Conservation (phyloP, 2,329 filamentous ascomycete species). For the Bipolaris zeicola region DNA sequence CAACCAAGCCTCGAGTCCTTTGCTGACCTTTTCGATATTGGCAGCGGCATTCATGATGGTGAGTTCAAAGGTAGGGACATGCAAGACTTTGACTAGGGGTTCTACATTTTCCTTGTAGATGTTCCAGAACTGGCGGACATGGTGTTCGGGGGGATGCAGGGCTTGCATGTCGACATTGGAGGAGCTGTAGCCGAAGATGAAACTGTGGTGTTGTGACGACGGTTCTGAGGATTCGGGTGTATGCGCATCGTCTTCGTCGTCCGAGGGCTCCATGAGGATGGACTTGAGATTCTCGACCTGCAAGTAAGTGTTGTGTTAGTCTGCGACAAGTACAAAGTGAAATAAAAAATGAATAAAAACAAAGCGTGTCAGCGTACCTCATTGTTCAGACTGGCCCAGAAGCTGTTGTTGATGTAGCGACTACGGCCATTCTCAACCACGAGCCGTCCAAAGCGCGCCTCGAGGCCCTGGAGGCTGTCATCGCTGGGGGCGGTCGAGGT, state of each 20-base stretch:
- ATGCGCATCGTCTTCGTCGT: constrained; percentile 63
- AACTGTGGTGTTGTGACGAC: constrained; percentile 68
- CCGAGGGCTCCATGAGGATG: constrained; percentile 65
- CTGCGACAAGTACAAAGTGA: too few relatives aligned
- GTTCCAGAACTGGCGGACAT: constrained; percentile 71
- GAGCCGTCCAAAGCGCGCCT: constrained; percentile 68
- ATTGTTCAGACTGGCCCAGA: constrained; percentile 77
- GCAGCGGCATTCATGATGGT: constrained; percentile 66
- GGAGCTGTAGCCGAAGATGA: constrained; percentile 75
- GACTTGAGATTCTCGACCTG: constrained; percentile 67
- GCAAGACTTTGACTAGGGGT: constrained; percentile 72
- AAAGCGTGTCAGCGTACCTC: constrained; percentile 59
- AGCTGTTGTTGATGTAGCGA: constrained; percentile 76
- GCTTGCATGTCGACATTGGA: constrained; percentile 68
- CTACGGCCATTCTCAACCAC: constrained; percentile 73
- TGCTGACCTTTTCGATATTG: constrained; percentile 64
- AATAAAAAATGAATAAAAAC: not conserved
- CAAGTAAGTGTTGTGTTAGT: not conserved
- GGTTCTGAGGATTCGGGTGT: constrained; percentile 45
- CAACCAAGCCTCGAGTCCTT: constrained; percentile 62
- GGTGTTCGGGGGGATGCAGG: constrained; percentile 67
- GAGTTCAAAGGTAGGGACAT: constrained; percentile 69
- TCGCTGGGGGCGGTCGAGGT: constrained; percentile 36
- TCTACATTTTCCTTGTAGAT: constrained; percentile 76
- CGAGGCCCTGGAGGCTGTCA: constrained; percentile 45